Base-by-base conservation (phyloP, 2,329 filamentous ascomycete species). In the Pseudogymnoascus sp. region DNA sequence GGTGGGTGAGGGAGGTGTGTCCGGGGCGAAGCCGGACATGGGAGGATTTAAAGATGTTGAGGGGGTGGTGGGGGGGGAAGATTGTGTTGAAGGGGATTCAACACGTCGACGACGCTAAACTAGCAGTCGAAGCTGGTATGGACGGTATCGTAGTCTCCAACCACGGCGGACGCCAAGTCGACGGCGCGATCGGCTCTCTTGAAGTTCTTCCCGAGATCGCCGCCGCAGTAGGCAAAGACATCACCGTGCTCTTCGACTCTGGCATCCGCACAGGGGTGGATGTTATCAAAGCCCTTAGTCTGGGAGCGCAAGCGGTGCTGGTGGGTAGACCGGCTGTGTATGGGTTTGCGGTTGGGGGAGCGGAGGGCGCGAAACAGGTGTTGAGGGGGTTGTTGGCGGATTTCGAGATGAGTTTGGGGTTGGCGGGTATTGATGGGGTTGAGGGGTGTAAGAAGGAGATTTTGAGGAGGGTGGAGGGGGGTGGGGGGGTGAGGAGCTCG, bases 51-150 rank as follows among this genome's bases (percentile, higher is more conserved):
- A 75, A 76, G n/a, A 76, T 83, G 59, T 69, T 90, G 65, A 78
- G 81, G 66, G 75, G 81, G 67, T 72, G 85, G 64, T 89, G 86
- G 84, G 78, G 83, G 65, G 85, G 85, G 0, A 84, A 85, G 0
- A 83, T 91, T 61, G 80, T 84, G 65, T 77, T 84, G 37, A 87
- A 88, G 72, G 85, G 84, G 0, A 83, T 84, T 16, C 76, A 81
- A 62, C 77, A 77, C 50, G 76, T 78, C 1, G 77, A 79, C 14
- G 82, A 84, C 63, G 80, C 80, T 0, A 71, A 75, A 28, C 66
- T 78, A 16, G 81, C 81, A 0, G 74, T 77, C 10, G 63, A 75
- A 62, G 64, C 76, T 60, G 79, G 80, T 0, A 75, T 78, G 3
- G 76, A 81, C 53, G 82, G 80, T 4, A 78, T 85, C 23, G 73